Evolutionary conservation across 306 rosid species (phyloP).

Genomic region (Argentina anserina): DNA sequence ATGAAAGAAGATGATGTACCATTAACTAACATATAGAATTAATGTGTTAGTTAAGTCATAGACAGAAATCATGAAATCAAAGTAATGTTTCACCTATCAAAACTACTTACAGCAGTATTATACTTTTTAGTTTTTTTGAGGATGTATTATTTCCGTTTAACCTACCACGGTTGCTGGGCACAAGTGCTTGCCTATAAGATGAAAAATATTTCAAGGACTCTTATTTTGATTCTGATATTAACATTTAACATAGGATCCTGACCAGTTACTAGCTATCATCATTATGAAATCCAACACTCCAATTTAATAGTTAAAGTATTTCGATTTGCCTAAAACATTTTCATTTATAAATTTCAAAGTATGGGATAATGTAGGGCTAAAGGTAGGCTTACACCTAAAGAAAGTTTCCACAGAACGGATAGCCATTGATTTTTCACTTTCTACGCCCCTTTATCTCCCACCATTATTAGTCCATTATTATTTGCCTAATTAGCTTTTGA

Average conservation of each 20-base stretch:
- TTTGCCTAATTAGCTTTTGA: constrained; percentile 2
- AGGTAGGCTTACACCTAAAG: constrained; percentile 17
- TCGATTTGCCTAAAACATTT: constrained; percentile 5
- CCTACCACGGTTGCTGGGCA: neutral
- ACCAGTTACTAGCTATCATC: constrained; percentile 10
- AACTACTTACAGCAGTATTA: neutral
- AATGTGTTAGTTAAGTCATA: neutral
- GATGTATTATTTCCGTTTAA: neutral
- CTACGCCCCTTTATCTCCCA: constrained; percentile 16
- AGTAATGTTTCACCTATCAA: neutral
- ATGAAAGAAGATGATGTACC: neutral
- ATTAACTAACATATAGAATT: neutral
- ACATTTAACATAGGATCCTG: constrained; percentile 19
- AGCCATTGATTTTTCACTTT: constrained; percentile 13
- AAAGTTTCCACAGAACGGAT: constrained; percentile 20
- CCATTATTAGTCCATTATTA: constrained; percentile 26
- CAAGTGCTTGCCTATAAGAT: neutral
- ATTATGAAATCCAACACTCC: constrained; percentile 17
- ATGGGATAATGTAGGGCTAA: constrained; percentile 28
- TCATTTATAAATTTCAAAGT: constrained; percentile 4
- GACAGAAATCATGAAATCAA: neutral
- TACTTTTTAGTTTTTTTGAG: no score
- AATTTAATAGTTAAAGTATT: constrained; percentile 19
- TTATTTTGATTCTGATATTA: neutral
- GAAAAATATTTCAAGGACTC: constrained; percentile 1